phyloP scores from a whole-genome alignment of 345 rosid genomes.

The Arabidopsis suecica region DNA sequence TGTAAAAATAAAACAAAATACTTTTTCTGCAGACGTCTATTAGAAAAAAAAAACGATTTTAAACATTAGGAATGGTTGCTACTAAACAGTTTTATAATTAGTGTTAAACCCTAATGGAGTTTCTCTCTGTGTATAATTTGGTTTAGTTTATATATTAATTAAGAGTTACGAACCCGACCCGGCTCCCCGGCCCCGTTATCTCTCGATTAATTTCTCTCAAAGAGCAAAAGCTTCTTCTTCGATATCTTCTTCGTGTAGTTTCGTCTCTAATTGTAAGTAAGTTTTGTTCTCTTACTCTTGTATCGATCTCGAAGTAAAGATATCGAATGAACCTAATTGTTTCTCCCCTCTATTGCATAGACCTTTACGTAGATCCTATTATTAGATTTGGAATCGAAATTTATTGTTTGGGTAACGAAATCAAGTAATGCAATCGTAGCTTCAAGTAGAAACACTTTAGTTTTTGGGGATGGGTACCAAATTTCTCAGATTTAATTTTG shows the following conservation, averaged over 20 bases:
- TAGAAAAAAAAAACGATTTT: not conserved
- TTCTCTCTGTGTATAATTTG: not conserved
- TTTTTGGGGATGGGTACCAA: not conserved
- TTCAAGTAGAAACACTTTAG: not conserved
- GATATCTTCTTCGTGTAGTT: not conserved
- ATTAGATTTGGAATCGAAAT: not conserved
- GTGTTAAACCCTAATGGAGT: not conserved
- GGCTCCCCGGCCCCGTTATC: not conserved
- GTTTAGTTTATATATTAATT: not conserved
- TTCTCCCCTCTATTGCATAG: not conserved
- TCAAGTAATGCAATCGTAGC: conserved; percentile 5
- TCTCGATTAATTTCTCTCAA: not conserved
- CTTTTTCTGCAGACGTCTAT: too few relatives aligned
- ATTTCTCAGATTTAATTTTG: not conserved
- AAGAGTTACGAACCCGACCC: not conserved
- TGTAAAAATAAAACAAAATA: not conserved
- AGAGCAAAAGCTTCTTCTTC: not conserved
- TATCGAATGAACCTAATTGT: conserved; percentile 17
- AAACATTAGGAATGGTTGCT: not conserved
- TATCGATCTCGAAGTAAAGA: too few relatives aligned
- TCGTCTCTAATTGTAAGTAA: conserved; percentile 33
- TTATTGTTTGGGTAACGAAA: not conserved
- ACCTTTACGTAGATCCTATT: conserved; percentile 2
- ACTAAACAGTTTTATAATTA: not conserved
- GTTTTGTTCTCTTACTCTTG: not conserved